Evolutionary conservation across 352 stramenopile species (phyloP), one percentile per base, ranked within the genome.

Genomic region (Phytopythium litorale): DNA sequence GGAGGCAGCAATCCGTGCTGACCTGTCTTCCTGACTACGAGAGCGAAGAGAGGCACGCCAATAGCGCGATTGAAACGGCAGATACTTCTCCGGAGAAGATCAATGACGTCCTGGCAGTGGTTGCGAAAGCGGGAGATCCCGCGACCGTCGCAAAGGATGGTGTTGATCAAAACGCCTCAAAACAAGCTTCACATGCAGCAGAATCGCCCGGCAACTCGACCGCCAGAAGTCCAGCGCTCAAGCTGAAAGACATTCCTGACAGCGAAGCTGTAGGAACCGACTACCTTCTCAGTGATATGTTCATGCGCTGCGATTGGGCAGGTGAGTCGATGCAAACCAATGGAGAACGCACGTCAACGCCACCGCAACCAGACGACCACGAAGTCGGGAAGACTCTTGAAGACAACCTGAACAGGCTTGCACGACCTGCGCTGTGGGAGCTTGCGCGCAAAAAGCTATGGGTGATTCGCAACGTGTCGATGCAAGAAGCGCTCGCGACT

Each of bases 341-440:
- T 35, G 23, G 9, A 3, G n/a, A 37, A 19, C 23, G 9, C 2
- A 21, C 23, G 11, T 7, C 6, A 13, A 58, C 12, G n/a, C 19
- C 15, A n/a, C 33, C 40, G 18, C 15, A 19, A 30, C n/a, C 33
- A 63, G 16, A n/a, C 30, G 21, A 9, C 8, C 45, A 32, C 28
- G 30, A 28, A 6, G 12, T 28, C 12, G 45, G 19, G 13, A 18
- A 38, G 3, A 15, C 15, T 13, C n/a, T 53, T 32, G 40, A 49
- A n/a, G 42, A 19, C 13, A 33, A 5, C 16, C 43, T 71, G 37
- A 70, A 60, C 19, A 60, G 63, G 30, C 56, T 72, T 12, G 66
- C 66, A 19, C 52, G 66, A 18, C 62, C 66, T 30, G 66, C 66
- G 7, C 28, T 72, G 19, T 72, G 66, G 66, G 63, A 72, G 35